Base-by-base conservation (phyloP, 129 eudicot species). In the Heracleum sosnowskyi region DNA sequence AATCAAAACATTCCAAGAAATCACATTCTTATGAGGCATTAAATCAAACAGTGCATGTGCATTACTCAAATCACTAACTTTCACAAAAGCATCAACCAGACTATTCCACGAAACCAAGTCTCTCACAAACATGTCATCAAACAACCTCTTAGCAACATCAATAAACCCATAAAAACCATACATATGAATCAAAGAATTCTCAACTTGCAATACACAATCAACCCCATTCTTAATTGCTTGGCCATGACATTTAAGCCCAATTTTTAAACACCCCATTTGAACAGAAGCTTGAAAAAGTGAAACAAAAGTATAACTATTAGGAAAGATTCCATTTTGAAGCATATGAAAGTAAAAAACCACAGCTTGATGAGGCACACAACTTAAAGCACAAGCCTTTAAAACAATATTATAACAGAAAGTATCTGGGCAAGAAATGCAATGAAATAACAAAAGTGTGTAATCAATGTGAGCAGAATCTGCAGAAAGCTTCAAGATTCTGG, bases 41-140 rank as follows among this genome's bases (percentile, higher is more conserved):
- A 47, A 78, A 84, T 94, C 92, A 77, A 94, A 94, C 90, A 91
- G 0, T 40, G 77, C 20, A 79, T 86, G 98, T 17, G 98, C 93
- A 69, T 24, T 3, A 62, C 71, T 83, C 84, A 94, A 41, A 44
- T 91, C 93, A 80, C 91, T 86, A 36, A 60, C 73, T 62, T 86
- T 85, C 5, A 79, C 85, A 88, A 57, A 81, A 78, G 88, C 94
- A 85, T 78, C 85, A 11, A 91, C 69, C 28, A 93, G 76, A 2
- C 90, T 84, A 73, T 93, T 91, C 96, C 96, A 91, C 0, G 97
- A 83, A 71, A 91, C 97, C 75, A 87, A 55, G 72, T 95, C 97
- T 46, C 85, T 88, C 49, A 44, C 81, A 68, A 41, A 78, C 97
- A 95, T 91, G 79, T 83, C 89, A 69, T 26, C 88, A 73, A 91